Conservation (phyloP, 805 yeast species). For the Lachancea lanzarotensis region DNA sequence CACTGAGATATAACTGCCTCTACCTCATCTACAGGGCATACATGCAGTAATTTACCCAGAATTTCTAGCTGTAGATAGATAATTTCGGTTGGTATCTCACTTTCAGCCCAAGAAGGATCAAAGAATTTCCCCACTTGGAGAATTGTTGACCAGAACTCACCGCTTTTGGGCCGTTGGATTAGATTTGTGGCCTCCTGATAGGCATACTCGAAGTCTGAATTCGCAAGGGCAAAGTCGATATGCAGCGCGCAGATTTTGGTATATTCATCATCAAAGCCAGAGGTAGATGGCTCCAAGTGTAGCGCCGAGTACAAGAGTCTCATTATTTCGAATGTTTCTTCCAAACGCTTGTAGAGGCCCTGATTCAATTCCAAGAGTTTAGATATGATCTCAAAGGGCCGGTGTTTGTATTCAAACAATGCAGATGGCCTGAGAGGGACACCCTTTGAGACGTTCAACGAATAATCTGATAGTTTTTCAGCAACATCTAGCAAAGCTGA, state of each 20-base stretch:
- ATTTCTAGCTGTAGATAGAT: constrained; percentile 48
- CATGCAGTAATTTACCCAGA: constrained; percentile 44
- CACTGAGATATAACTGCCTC: constrained; percentile 56
- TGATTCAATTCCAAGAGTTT: constrained; percentile 49
- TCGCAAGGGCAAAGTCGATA: constrained; percentile 60
- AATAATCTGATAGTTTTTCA: constrained; percentile 27
- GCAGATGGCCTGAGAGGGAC: constrained; percentile 36
- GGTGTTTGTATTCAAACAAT: constrained; percentile 27
- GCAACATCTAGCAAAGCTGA: constrained; percentile 22
- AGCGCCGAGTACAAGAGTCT: constrained; percentile 39
- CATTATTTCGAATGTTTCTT: constrained; percentile 37
- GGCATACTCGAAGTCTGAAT: constrained; percentile 57
- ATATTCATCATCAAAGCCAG: constrained; percentile 10
- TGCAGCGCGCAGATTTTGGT: constrained; percentile 41
- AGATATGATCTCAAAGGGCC: constrained; percentile 36
- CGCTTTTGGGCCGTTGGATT: constrained; percentile 24
- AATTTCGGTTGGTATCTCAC: constrained; percentile 33
- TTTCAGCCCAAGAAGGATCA: constrained; percentile 40
- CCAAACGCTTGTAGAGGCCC: constrained; percentile 41
- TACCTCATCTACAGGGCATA: constrained; percentile 51
- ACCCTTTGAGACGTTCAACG: constrained; percentile 30
- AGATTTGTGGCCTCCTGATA: constrained; percentile 37
- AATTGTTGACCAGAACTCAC: constrained; percentile 58
- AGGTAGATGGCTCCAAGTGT: constrained; percentile 15
- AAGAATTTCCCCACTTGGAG: constrained; percentile 64